Percentiles rank a stretch among this genome's conserved stretches.
Conservation (phyloP, 2,329 filamentous ascomycete genomes). For the Pseudogymnoascus sp. region DNA sequence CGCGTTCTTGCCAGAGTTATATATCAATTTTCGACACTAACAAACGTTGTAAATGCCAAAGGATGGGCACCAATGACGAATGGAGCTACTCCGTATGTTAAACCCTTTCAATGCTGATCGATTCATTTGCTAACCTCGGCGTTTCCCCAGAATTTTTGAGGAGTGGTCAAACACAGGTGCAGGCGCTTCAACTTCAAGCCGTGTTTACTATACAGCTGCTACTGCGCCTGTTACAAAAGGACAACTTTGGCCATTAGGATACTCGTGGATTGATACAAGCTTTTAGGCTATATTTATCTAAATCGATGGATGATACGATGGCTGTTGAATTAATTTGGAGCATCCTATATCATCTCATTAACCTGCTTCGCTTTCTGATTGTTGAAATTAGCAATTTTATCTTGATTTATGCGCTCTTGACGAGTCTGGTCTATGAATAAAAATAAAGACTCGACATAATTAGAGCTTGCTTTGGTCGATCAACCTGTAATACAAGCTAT, state of each 20-base stretch:
- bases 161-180: constrained; percentile 12
- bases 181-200: constrained; percentile 8
- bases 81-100: constrained; percentile 15
- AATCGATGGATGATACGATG: not conserved
- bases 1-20: constrained; percentile 39
- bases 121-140: not conserved
- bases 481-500: too few species aligned
- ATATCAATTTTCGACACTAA: constrained; percentile 39
- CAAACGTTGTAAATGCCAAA: constrained; percentile 38
- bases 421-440: not conserved
- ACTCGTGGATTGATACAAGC: constrained; percentile 11
- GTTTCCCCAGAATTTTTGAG: constrained; percentile 8
- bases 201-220: constrained; percentile 10
- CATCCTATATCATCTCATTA: not conserved
- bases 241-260: constrained; percentile 2
- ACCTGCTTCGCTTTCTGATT: not conserved
- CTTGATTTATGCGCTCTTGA: not conserved
- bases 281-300: not conserved
- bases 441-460: not conserved
- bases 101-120: not conserved
- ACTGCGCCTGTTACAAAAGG: constrained; percentile 10
- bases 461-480: not conserved
- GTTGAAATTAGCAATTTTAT: not conserved
- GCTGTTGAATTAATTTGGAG: not conserved
- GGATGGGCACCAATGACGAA: constrained; percentile 34